These are phyloP conservation scores for Aquanectria penicillioides DNA, from an alignment of 2,329 filamentous ascomycete genomes.

Conservation along the genomic window DNA sequence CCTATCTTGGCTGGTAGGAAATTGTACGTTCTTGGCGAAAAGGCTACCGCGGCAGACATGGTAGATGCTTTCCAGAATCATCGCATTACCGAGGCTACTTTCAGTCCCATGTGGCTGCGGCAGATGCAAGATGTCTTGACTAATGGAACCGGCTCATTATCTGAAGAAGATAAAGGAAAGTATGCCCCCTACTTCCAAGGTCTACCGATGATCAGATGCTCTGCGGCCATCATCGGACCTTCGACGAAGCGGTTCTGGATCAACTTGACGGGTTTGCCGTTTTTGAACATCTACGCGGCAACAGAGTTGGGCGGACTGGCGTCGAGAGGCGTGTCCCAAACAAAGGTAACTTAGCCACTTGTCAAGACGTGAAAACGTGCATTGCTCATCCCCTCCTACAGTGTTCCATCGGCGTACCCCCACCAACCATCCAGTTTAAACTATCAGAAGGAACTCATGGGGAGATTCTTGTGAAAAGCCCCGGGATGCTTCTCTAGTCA, in stretches of 20 bases:
- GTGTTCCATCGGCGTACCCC: background rate
- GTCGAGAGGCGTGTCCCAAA: background rate
- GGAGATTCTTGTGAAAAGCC: slow-evolving; percentile 30
- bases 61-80: background rate
- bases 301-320: background rate
- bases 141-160: background rate
- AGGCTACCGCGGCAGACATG: background rate
- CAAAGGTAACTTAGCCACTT: background rate
- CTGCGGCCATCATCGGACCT: background rate
- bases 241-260: background rate
- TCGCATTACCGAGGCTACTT: background rate
- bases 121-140: background rate
- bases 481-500: slow-evolving; percentile 28
- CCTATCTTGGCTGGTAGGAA: background rate
- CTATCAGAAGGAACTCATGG: slow-evolving; percentile 11
- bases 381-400: background rate
- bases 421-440: background rate
- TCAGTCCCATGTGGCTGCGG: background rate
- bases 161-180: background rate
- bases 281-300: background rate
- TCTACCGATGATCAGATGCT: background rate
- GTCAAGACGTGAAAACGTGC: background rate
- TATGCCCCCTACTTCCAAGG: background rate
- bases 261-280: background rate
- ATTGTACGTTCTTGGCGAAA: background rate